Evolutionary conservation across 257 asterid species (phyloP), one percentile per base, ranked within the genome.

Genomic region (Solanum neorickii): DNA sequence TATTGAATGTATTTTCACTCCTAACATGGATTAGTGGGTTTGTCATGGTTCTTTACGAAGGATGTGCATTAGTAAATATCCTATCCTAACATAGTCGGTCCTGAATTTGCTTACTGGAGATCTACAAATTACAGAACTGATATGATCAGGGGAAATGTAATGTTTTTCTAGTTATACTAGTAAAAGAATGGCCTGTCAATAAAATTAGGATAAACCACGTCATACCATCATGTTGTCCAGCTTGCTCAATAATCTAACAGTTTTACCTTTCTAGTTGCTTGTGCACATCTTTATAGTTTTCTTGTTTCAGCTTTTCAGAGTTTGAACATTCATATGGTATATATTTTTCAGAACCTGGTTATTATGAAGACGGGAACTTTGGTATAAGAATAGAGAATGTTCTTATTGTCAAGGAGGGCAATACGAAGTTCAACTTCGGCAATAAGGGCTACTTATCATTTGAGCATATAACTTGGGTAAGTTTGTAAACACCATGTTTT

Each of bases 391-490:
- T 96, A 91, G 99, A 97, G 93, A 97, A 97, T 89, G 99, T 97
- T 87, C 99, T 95, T 59, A 89, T 96, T 15, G 88, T 97, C 25
- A 95, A 94, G 84, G 96, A 96, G 86, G 96, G 95, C 66, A 93
- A 92, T 86, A 95, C 99, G 35, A 92, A 95, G 93, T 95, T 93
- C 96, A 95, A 97, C 89, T 97, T 96, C 70, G 98, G 95, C 46
- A 91, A 90, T 90, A 93, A 77, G 91, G 98, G 97, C 33, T 97
- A 96, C 92, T 91, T 95, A 62, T 12, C 89, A 13, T 97, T 97
- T 70, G 99, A 97, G 92, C 97, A 95, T 88, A 95, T 97, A 90
- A 96, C 99, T 85, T 94, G 97, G 99, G 99, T 97, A 93, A 82
- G 89, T 86, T 85, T 78, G 84, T 78, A 27, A 78, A 25, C 16